phyloP scores from a whole-genome alignment of 257 asterid species.

The Fraxinus quadrangulata region DNA sequence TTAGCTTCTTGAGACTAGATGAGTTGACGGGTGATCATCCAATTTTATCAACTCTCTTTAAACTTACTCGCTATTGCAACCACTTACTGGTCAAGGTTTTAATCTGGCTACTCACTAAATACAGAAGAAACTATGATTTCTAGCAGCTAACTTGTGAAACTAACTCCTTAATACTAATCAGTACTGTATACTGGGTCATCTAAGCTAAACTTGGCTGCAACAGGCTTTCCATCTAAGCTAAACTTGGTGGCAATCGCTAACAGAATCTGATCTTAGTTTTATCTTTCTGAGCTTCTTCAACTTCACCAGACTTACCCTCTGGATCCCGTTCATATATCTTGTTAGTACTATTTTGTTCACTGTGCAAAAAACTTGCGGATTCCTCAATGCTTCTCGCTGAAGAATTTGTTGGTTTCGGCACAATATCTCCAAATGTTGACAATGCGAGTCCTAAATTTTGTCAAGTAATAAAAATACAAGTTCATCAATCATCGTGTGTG shows the following conservation, averaged over 20 bases:
- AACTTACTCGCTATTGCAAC: neutral
- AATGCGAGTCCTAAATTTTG: neutral
- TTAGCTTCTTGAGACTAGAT: too few relatives aligned
- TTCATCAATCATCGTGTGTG: neutral
- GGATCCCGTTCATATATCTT: neutral
- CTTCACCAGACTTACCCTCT: neutral
- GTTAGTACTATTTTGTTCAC: neutral
- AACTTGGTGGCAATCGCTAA: neutral
- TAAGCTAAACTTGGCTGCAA: neutral
- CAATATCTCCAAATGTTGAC: neutral
- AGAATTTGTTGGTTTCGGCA: constrained; percentile 5
- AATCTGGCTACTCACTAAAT: neutral
- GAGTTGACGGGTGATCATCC: too few relatives aligned
- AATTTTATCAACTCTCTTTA: too few relatives aligned
- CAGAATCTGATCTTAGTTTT: neutral
- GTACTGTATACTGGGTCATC: neutral
- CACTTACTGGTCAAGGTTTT: neutral
- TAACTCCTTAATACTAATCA: neutral
- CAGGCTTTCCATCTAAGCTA: neutral
- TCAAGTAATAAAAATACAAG: neutral
- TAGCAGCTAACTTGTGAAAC: neutral
- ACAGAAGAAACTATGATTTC: neutral
- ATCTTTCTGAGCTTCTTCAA: neutral
- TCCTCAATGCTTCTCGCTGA: neutral
- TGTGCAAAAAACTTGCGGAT: neutral